These are phyloP conservation scores for Venustampulla echinocandica DNA, from an alignment of 495 filamentous ascomycete genomes.

Conservation along the genomic window DNA sequence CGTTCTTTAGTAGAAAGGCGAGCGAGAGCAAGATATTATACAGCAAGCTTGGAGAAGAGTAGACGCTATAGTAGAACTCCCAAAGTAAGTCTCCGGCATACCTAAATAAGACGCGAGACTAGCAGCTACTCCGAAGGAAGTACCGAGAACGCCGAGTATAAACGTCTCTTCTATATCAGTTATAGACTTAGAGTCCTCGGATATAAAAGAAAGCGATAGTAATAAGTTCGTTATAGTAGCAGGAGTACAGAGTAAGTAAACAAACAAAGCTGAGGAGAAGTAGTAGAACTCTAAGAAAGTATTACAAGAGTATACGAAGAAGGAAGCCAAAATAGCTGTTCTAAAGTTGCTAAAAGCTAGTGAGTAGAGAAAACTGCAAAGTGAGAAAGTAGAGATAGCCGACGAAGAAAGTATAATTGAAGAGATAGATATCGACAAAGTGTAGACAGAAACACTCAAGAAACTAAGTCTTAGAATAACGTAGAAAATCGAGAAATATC, in stretches of 20 bases:
- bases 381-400: constrained; percentile 9
- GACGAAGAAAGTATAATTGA: constrained; percentile 15
- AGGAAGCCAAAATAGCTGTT: background rate
- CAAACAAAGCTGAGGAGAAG: background rate
- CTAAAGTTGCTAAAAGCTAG: background rate
- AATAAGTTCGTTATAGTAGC: background rate
- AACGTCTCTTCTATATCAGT: background rate
- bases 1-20: too few relatives aligned
- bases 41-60: too few relatives aligned
- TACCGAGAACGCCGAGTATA: background rate
- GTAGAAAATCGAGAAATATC: background rate
- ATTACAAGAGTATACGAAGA: background rate
- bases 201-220: background rate
- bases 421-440: constrained; percentile 1
- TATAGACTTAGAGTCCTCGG: background rate
- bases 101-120: too few relatives aligned
- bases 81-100: too few relatives aligned
- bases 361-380: background rate
- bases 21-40: too few relatives aligned
- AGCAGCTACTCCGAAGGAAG: background rate
- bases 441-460: background rate
- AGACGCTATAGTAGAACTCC: too few relatives aligned
- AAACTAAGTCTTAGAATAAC: background rate
- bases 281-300: background rate
- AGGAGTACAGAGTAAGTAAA: background rate